These are phyloP conservation scores for Russula virescens DNA, from an alignment of 768 basidiomycete species.

Conservation along the genomic window DNA sequence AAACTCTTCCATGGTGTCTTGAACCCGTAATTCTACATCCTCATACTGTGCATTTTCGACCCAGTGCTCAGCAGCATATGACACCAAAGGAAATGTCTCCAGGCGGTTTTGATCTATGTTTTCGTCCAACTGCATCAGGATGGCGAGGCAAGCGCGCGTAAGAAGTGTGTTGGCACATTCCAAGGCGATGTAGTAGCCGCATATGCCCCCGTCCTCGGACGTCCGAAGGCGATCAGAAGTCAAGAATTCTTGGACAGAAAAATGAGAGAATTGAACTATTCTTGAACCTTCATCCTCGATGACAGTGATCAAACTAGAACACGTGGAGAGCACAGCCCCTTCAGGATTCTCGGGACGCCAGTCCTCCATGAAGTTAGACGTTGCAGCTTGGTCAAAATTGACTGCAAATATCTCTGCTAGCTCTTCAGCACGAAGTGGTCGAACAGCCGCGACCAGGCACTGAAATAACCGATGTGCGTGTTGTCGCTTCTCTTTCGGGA, in stretches of 20 bases:
- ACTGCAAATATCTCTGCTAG: not conserved
- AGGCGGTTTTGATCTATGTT: not conserved
- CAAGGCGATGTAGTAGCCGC: not conserved
- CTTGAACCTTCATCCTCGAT: not conserved
- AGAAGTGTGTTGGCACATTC: not conserved
- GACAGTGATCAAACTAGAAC: not conserved
- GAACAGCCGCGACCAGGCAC: not conserved
- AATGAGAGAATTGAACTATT: constrained; percentile 1
- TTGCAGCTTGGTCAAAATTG: not conserved
- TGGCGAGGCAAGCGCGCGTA: not conserved
- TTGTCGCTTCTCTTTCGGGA: not conserved
- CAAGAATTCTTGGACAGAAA: constrained; percentile 1
- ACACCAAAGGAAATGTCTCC: not conserved
- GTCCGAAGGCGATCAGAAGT: not conserved
- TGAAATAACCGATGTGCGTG: not conserved
- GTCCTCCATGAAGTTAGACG: not conserved
- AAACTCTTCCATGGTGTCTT: not conserved
- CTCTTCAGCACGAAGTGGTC: not conserved
- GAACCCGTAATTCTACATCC: not conserved
- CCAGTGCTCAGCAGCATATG: not conserved
- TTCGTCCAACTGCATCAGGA: not conserved
- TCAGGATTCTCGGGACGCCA: not conserved
- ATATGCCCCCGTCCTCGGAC: not conserved
- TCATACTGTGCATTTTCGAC: not conserved
- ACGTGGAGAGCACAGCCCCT: not conserved